Base-by-base conservation (phyloP, 768 basidiomycete genomes). In the Agrocybe pediades region DNA sequence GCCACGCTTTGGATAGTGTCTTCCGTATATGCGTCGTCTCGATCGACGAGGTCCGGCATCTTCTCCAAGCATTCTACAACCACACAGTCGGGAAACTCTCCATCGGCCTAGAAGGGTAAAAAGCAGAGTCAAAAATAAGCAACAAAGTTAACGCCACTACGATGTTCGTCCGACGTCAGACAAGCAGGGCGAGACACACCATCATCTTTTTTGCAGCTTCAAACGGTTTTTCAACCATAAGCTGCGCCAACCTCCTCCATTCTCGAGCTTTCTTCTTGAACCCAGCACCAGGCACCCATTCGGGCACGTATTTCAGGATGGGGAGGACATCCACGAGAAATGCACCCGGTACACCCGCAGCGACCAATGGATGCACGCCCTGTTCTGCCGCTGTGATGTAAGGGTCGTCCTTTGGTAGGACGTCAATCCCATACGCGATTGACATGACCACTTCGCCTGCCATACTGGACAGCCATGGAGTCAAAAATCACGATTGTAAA, bases 371-470 rank as follows among this genome's bases (percentile, higher is more conserved):
- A 6, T 71, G 56, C 11, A 74, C 54, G 6, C 75, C 73, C 2
- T 68, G 61, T 30, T 79, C 72, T 0, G 75, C 77, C 3, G 72
- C 64, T 0, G 62, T 56, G 23, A 84, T 68, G 55, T 73, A 76
- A 4, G 76, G 74, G 57, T 83, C 81, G 49, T 75, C 59, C 19
- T 63, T 50, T 0, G 74, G 67, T 27, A 67, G 54, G 2, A 75
- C 65, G 13, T 75, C 63, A 20, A 81, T 67, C 2, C 81, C 82
- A 54, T 83, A 82, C 0, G 75, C 73, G 9, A 77, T 54, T 0
- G 68, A 69, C 39, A 81, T 56, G 55, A 76, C 72, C 13, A 66
- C 59, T 3, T 72, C 64, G 0, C 70, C 70, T 0, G 70, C 64
- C 48, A 66, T 56, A 36, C 78, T 78, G 43, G 15, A 7, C 7